phyloP scores from a whole-genome alignment of 2,329 filamentous ascomycete species.

The Curvularia verruculosa region DNA sequence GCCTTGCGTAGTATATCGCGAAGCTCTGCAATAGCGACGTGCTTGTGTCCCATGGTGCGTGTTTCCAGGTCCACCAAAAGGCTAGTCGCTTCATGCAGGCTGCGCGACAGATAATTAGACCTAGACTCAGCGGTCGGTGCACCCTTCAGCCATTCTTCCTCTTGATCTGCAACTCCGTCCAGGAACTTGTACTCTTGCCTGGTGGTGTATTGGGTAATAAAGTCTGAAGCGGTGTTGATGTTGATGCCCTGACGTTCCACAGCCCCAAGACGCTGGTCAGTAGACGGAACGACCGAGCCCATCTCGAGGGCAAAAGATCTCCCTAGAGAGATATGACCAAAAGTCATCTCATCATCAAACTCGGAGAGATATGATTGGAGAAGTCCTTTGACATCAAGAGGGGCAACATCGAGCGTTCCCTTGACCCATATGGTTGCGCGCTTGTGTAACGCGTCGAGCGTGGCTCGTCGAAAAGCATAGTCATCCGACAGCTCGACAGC shows the following conservation, averaged over 20 bases:
- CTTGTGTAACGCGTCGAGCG: slow-evolving; percentile 76
- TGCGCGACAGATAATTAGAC: slow-evolving; percentile 46
- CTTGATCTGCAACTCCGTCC: slow-evolving; percentile 73
- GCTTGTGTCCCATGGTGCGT: slow-evolving; percentile 70
- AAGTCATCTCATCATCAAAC: slow-evolving; percentile 87
- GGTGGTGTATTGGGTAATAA: slow-evolving; percentile 95
- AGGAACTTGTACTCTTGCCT: slow-evolving; percentile 94
- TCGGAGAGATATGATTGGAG: slow-evolving; percentile 96
- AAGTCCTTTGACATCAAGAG: slow-evolving; percentile 91
- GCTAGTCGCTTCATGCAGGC: slow-evolving; percentile 58
- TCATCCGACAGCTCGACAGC: slow-evolving; percentile 92
- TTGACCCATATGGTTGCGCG: slow-evolving; percentile 82
- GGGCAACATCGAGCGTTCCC: slow-evolving; percentile 79
- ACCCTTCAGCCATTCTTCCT: slow-evolving; percentile 66
- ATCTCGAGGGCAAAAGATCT: slow-evolving; percentile 94
- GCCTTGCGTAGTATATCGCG: slow-evolving; percentile 83
- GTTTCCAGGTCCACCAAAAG: slow-evolving; percentile 75
- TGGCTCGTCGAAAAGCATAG: slow-evolving; percentile 79
- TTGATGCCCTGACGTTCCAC: slow-evolving; percentile 76
- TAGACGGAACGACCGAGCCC: slow-evolving; percentile 82
- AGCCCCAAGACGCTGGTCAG: slow-evolving; percentile 81
- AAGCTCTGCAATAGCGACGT: slow-evolving; percentile 74
- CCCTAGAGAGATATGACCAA: slow-evolving; percentile 89
- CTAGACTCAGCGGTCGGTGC: slow-evolving; percentile 22
- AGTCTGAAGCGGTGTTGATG: slow-evolving; percentile 93